Evolutionary conservation across 768 basidiomycete genomes (phyloP).

Genomic region (Pilatotrama ljubarskyi): DNA sequence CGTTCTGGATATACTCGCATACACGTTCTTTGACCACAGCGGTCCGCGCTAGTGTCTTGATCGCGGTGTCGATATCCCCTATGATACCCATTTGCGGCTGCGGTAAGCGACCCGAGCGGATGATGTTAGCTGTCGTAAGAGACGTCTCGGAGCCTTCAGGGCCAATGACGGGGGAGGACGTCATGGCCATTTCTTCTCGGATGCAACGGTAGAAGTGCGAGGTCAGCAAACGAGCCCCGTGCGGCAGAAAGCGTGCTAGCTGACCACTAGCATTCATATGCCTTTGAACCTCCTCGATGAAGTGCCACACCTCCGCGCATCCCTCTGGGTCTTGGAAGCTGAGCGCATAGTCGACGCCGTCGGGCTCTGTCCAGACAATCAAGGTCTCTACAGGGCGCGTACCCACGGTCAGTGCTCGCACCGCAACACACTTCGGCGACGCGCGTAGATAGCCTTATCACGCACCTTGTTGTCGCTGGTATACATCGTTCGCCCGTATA

Average conservation of each 20-base stretch:
- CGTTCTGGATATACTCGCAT: constrained; percentile 84
- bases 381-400: constrained; percentile 70
- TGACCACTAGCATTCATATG: constrained; percentile 70
- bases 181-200: constrained; percentile 45
- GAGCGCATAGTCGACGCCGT: constrained; percentile 91
- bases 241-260: constrained; percentile 27
- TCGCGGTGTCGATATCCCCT: constrained; percentile 73
- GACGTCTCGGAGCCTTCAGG: constrained; percentile 62
- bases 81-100: constrained; percentile 76
- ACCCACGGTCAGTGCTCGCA: not conserved
- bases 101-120: constrained; percentile 74
- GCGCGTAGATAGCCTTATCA: constrained; percentile 24
- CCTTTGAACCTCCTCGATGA: constrained; percentile 88
- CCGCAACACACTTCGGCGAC: constrained; percentile 7
- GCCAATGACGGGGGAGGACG: constrained; percentile 62
- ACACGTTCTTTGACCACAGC: constrained; percentile 76
- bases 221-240: not conserved
- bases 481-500: constrained; percentile 81
- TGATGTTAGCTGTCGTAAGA: constrained; percentile 61
- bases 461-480: constrained; percentile 84
- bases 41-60: constrained; percentile 75
- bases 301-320: constrained; percentile 96
- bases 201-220: constrained; percentile 6
- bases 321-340: constrained; percentile 97
- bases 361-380: constrained; percentile 98